Evolutionary conservation across 2,329 filamentous ascomycete species (phyloP).

Genomic region (Fusarium illudens): DNA sequence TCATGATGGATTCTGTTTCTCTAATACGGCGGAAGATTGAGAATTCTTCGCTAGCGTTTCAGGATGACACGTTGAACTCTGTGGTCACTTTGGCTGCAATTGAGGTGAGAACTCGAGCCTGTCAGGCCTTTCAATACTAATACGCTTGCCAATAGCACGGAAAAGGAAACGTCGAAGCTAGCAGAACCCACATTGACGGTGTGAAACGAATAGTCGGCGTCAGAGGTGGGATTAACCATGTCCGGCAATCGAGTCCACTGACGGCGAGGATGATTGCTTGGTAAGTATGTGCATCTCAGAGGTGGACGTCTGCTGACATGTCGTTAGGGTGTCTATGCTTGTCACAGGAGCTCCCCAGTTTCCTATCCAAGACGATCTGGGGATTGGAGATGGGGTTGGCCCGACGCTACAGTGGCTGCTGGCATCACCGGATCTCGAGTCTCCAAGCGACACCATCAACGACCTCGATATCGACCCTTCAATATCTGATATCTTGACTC

Average conservation of each 20-base stretch:
- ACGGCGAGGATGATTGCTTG: slow-evolving; percentile 65
- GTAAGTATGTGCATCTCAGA: slow-evolving; percentile 45
- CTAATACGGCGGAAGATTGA: slow-evolving; percentile 60
- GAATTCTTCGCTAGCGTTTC: slow-evolving; percentile 55
- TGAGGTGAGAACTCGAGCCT: slow-evolving; percentile 53
- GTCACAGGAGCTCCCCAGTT: slow-evolving; percentile 64
- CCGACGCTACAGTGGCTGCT: slow-evolving; percentile 60
- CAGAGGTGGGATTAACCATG: slow-evolving; percentile 59
- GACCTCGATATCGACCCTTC: slow-evolving; percentile 45
- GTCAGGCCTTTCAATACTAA: not conserved
- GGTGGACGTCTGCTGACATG: not conserved
- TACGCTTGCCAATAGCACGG: slow-evolving; percentile 51
- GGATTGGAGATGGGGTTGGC: slow-evolving; percentile 58
- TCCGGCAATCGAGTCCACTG: slow-evolving; percentile 59
- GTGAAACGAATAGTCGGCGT: slow-evolving; percentile 58
- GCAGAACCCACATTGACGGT: slow-evolving; percentile 59
- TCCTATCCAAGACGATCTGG: slow-evolving; percentile 57
- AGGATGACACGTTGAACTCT: slow-evolving; percentile 65
- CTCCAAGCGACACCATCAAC: slow-evolving; percentile 21
- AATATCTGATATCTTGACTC: slow-evolving; percentile 50
- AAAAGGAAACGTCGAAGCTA: slow-evolving; percentile 58
- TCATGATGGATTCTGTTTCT: slow-evolving; percentile 66
- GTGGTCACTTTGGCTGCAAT: slow-evolving; percentile 67
- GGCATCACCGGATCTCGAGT: slow-evolving; percentile 20
- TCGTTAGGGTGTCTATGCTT: slow-evolving; percentile 64